Evolutionary conservation across 148 eudicot species (phyloP), one percentile per base, ranked within the genome.

Genomic region (Vaccinium macrocarpon): DNA sequence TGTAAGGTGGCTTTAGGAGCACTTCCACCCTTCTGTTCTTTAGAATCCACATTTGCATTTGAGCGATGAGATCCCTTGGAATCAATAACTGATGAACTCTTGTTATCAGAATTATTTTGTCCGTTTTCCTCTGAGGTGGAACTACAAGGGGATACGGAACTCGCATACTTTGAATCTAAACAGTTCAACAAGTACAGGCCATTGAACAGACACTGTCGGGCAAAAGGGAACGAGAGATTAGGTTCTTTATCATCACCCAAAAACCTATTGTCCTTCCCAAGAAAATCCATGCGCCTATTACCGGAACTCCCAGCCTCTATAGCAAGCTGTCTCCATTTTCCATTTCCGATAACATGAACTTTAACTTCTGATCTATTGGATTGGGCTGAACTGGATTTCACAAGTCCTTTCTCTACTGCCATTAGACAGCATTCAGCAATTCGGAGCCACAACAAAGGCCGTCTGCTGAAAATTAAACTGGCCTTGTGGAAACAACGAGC

Each of bases 361-460:
- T 82, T 88, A 82, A 92, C 82, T 66, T 88, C 93, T 56, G 90
- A 88, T 50, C 88, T 87, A 73, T 84, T 79, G 27, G 83, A 81
- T 81, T 82, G 62, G 23, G 85, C 25, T 32, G 83, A 86, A 73
- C 72, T 38, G 48, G 86, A 86, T 79, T 85, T 86, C 62, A 90
- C 72, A 18, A 92, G 88, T 64, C 96, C 96, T 86, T 90, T 93
- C 78, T 93, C 94, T 29, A 88, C 76, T 13, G 93, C 95, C 91
- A 92, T 82, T 74, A 96, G 80, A 87, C 98, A 96, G 78, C 99
- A 94, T 83, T 96, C 99, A 53, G 97, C 98, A 59, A 94, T 90
- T 75, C 97, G 88, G 71, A 96, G 87, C 99, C 98, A 96, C 76
- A 93, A 82, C 53, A 96, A 91, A 86, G 99, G 98, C 89, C 89